phyloP scores from a whole-genome alignment of 352 stramenopile genomes.

The Nothophytophthora sp. region DNA sequence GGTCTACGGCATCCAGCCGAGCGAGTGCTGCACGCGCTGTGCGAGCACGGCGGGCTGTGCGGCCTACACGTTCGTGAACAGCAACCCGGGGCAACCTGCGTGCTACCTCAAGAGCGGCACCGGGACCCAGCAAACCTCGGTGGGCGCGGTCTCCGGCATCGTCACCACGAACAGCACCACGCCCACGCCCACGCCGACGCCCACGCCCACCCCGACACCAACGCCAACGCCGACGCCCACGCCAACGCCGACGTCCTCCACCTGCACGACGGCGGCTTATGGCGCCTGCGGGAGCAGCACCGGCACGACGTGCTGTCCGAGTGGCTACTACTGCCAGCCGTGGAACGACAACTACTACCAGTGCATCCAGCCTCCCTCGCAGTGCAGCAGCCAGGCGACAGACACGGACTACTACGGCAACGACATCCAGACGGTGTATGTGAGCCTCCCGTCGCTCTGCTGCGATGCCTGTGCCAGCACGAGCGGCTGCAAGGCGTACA shows the following conservation, averaged over 20 bases:
- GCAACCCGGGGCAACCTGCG: conserved; percentile 22
- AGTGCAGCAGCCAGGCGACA: conserved; percentile 32
- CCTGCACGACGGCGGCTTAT: conserved; percentile 14
- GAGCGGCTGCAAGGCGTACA: conserved; percentile 42
- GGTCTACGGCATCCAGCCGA: conserved; percentile 19
- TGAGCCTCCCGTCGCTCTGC: conserved; percentile 33
- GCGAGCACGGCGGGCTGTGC: conserved; percentile 14
- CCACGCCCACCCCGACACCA: conserved; percentile 7
- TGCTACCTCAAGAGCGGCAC: conserved; percentile 42
- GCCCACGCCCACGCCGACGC: conserved; percentile 10
- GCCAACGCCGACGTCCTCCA: conserved; percentile 10
- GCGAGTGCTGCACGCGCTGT: conserved; percentile 24
- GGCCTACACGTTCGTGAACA: conserved; percentile 42
- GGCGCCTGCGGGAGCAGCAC: conserved; percentile 24
- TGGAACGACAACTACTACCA: conserved; percentile 45
- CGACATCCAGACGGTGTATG: conserved; percentile 48
- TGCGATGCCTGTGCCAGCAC: conserved; percentile 41
- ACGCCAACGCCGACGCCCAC: conserved; percentile 20
- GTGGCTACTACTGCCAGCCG: conserved; percentile 41
- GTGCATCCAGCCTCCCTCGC: conserved; percentile 30
- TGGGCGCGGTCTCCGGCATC: conserved; percentile 36
- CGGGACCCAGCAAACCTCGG: conserved; percentile 2
- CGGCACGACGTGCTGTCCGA: conserved; percentile 32
- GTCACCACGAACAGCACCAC: conserved; percentile 16
- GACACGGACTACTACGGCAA: conserved; percentile 48